Evolutionary conservation across 345 rosid species (phyloP).

Genomic region (Populus davidiana): DNA sequence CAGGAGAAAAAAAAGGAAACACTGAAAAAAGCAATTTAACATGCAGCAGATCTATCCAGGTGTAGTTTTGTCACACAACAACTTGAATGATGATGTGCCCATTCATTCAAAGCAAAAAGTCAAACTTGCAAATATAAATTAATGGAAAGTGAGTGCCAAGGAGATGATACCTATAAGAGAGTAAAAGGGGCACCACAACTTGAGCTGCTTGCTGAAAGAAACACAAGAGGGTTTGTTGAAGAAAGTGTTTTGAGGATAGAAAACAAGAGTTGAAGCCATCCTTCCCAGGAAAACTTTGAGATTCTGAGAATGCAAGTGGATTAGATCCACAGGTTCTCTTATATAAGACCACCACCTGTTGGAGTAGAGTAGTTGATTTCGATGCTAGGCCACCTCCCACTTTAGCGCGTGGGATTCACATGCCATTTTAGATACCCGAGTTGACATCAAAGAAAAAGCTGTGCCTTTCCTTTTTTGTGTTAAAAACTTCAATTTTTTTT

Average conservation of each 20-base stretch:
- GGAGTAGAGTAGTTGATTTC: background rate
- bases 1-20: background rate
- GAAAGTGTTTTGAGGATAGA: conserved; percentile 18
- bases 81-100: background rate
- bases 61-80: background rate
- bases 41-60: background rate
- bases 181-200: conserved; percentile 16
- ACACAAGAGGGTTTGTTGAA: conserved; percentile 14
- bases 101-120: background rate
- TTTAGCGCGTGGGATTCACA: conserved; percentile 23
- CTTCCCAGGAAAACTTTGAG: conserved; percentile 11
- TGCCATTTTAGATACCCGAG: background rate
- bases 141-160: background rate
- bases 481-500: background rate
- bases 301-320: conserved; percentile 18
- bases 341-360: background rate
- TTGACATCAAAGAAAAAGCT: background rate
- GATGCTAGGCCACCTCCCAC: conserved; percentile 14
- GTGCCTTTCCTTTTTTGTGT: background rate
- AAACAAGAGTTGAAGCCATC: conserved; percentile 38
- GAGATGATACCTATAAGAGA: conserved; percentile 36
- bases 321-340: conserved; percentile 6
- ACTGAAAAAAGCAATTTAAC: background rate
- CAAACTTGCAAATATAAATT: background rate
- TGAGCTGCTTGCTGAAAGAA: conserved; percentile 30